Evolutionary conservation across 1,284 basidiomycete species (phyloP).

Genomic region (Heterobasidion occidentale): DNA sequence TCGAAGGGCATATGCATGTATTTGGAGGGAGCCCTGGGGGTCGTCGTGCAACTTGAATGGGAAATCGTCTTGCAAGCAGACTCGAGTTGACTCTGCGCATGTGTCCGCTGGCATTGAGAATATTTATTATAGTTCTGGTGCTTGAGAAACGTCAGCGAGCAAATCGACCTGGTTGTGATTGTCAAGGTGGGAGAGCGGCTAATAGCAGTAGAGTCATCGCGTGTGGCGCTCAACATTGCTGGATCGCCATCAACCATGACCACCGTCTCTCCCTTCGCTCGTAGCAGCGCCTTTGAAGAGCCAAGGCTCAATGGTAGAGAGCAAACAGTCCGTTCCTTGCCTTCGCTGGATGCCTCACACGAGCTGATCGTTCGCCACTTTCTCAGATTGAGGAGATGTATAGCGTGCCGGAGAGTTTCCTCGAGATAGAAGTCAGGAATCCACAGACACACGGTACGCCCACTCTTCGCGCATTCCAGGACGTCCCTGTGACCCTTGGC

Average conservation of each 20-base stretch:
- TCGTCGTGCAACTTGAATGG: too few relatives aligned
- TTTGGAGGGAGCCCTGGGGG: too few relatives aligned
- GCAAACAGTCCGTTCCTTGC: slow-evolving; percentile 60
- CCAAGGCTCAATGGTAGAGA: slow-evolving; percentile 60
- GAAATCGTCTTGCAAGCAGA: too few relatives aligned
- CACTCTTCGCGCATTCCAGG: background rate
- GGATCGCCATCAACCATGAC: slow-evolving; percentile 32
- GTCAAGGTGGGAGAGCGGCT: too few relatives aligned
- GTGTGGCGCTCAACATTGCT: too few relatives aligned
- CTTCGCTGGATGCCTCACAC: slow-evolving; percentile 5
- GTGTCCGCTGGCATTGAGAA: too few relatives aligned
- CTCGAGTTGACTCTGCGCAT: too few relatives aligned
- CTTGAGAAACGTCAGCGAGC: too few relatives aligned
- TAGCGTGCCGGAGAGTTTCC: slow-evolving; percentile 91
- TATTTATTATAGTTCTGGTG: too few relatives aligned
- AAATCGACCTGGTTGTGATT: too few relatives aligned
- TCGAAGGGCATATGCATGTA: too few relatives aligned
- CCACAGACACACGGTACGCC: slow-evolving; percentile 90
- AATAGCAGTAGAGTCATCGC: too few relatives aligned
- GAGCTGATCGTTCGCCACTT: background rate
- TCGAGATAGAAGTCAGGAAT: slow-evolving; percentile 97
- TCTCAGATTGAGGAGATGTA: slow-evolving; percentile 96
- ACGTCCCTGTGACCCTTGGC: background rate
- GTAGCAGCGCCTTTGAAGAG: slow-evolving; percentile 69
- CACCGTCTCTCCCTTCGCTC: slow-evolving; percentile 75